phyloP scores from a whole-genome alignment of 2,329 filamentous ascomycete species.

The Ophiostoma ips region DNA sequence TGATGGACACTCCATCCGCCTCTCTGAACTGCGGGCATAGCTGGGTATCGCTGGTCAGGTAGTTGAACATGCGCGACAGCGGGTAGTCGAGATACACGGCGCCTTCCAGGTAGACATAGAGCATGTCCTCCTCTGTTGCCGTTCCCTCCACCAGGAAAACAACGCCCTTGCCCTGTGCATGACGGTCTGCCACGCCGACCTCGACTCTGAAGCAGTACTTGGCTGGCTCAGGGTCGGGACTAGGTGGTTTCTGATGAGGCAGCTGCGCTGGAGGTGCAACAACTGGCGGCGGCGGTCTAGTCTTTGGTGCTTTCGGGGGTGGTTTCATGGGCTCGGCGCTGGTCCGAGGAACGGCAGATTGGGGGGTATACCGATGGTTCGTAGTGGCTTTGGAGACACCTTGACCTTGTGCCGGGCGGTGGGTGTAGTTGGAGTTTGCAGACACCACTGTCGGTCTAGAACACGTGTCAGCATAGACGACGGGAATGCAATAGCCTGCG shows the following conservation, averaged over 20 bases:
- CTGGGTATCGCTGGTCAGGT: slow-evolving; percentile 8
- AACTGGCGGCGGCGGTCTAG: neutral
- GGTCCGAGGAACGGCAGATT: too few species aligned
- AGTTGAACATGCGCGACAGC: slow-evolving; percentile 12
- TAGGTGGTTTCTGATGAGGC: neutral
- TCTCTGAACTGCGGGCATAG: slow-evolving; percentile 12
- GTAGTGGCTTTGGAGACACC: neutral
- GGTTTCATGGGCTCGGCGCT: too few species aligned
- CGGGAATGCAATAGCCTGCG: too few species aligned
- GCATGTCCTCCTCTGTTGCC: neutral
- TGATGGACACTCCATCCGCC: slow-evolving; percentile 7
- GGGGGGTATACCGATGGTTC: neutral
- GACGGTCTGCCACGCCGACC: slow-evolving; percentile 8
- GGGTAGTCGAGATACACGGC: slow-evolving; percentile 11
- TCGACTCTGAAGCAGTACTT: slow-evolving; percentile 6
- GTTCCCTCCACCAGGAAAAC: slow-evolving; percentile 5
- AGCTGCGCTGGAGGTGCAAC: neutral
- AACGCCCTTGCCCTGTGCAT: slow-evolving; percentile 7
- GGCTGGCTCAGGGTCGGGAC: neutral
- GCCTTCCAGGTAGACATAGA: slow-evolving; percentile 11
- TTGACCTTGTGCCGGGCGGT: neutral
- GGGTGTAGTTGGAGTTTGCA: too few species aligned
- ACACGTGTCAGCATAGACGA: too few species aligned
- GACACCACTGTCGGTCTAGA: too few species aligned
- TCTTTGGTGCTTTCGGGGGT: too few species aligned